These are phyloP conservation scores for Apiosordaria backusii DNA, from an alignment of 495 filamentous ascomycete genomes.

Conservation along the genomic window DNA sequence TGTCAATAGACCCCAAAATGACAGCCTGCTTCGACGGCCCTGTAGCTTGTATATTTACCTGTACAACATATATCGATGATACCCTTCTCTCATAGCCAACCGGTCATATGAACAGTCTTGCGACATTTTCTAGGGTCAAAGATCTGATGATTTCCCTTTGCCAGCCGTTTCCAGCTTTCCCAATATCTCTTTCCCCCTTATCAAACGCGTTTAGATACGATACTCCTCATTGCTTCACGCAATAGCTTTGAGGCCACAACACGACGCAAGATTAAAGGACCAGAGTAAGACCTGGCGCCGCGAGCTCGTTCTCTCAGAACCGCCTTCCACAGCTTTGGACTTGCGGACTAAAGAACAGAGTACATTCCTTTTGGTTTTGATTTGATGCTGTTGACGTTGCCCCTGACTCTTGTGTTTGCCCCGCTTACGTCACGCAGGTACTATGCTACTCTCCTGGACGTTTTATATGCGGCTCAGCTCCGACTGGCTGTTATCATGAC, in stretches of 20 bases:
- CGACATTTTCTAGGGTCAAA: neutral
- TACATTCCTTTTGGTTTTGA: slow-evolving; percentile 36
- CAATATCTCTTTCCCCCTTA: neutral
- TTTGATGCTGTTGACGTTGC: neutral
- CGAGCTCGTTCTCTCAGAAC: slow-evolving; percentile 51
- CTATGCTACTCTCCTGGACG: neutral
- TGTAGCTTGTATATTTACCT: slow-evolving; percentile 26
- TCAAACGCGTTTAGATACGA: slow-evolving; percentile 47
- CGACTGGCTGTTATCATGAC: slow-evolving; percentile 8
- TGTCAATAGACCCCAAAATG: neutral
- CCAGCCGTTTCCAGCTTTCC: neutral
- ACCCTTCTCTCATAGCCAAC: slow-evolving; percentile 39
- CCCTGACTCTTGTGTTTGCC: slow-evolving; percentile 4
- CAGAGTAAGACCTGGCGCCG: slow-evolving; percentile 27
- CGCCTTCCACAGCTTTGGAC: slow-evolving; percentile 49
- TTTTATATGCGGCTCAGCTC: slow-evolving; percentile 3
- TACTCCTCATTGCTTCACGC: slow-evolving; percentile 46
- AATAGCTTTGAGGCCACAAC: slow-evolving; percentile 48
- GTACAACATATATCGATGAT: slow-evolving; percentile 42
- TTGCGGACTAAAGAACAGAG: slow-evolving; percentile 53
- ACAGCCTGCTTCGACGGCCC: neutral
- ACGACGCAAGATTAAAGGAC: slow-evolving; percentile 46
- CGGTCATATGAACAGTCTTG: slow-evolving; percentile 16
- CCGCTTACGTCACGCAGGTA: slow-evolving; percentile 17
- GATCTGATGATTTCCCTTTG: slow-evolving; percentile 1